Percentiles rank a stretch among this genome's conserved stretches.
phyloP scores from a whole-genome alignment of 176 grass and related monocot genomes.

The Puya raimondii region DNA sequence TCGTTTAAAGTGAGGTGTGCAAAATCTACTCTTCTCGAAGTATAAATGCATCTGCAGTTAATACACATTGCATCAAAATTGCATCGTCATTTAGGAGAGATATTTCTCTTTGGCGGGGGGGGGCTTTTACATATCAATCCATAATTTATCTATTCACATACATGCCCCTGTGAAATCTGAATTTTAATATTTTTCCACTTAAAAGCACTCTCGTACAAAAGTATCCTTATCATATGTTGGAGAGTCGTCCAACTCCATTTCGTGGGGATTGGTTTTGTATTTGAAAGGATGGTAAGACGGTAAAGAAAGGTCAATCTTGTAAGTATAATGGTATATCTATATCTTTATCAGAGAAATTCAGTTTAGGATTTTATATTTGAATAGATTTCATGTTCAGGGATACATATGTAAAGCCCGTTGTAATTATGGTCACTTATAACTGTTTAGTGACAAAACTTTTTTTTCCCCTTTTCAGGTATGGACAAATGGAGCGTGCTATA shows the following conservation, averaged over 20 bases:
- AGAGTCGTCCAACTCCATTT: background rate
- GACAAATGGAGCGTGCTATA: constrained; percentile 88
- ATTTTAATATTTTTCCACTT: no score
- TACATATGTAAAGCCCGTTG: no score
- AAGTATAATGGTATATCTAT: no score
- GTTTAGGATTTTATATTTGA: no score
- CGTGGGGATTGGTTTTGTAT: no score
- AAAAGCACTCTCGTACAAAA: background rate
- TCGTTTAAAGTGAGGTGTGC: constrained; percentile 80
- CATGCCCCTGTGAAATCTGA: no score
- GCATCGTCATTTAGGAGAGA: background rate
- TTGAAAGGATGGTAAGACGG: no score
- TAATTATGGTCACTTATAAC: background rate
- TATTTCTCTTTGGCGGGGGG: background rate
- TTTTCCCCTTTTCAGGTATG: constrained; percentile 52
- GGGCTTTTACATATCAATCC: no score
- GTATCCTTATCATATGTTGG: background rate
- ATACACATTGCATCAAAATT: background rate
- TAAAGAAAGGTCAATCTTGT: no score
- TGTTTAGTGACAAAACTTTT: background rate
- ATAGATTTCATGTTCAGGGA: no score
- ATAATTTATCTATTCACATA: no score
- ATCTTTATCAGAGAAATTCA: no score
- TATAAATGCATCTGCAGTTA: background rate
- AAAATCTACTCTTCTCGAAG: background rate